A percentile compares a stretch with the other conserved stretches of the same genome.
These are phyloP conservation scores for Talaromyces stipitatus DNA, from an alignment of 495 filamentous ascomycete genomes.

Conservation along the genomic window DNA sequence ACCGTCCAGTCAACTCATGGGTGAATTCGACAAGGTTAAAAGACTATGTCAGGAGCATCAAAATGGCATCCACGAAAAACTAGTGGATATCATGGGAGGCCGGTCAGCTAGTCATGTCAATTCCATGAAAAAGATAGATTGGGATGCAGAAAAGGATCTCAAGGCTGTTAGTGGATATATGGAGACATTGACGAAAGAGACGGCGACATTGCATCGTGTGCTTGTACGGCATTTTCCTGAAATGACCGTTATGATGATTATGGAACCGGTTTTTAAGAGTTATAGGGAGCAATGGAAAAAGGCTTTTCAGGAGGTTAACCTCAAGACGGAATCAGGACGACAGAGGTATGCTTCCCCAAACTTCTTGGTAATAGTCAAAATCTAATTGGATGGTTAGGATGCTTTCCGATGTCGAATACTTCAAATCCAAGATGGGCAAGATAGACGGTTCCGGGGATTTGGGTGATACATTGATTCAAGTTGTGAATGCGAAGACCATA, in stretches of 20 bases:
- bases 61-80: slow-evolving; percentile 84
- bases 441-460: slow-evolving; percentile 73
- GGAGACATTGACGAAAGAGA: slow-evolving; percentile 87
- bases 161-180: slow-evolving; percentile 63
- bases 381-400: slow-evolving; percentile 47
- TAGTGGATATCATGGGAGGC: slow-evolving; percentile 91
- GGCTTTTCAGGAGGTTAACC: slow-evolving; percentile 58
- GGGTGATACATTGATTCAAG: slow-evolving; percentile 55
- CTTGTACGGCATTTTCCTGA: slow-evolving; percentile 79
- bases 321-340: slow-evolving; percentile 60
- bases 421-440: slow-evolving; percentile 64
- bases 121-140: slow-evolving; percentile 68
- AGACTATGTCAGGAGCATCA: slow-evolving; percentile 90
- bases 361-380: background rate
- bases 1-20: slow-evolving; percentile 56
- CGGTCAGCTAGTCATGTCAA: slow-evolving; percentile 65
- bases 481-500: slow-evolving; percentile 56
- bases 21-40: slow-evolving; percentile 89
- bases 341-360: slow-evolving; percentile 53
- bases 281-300: slow-evolving; percentile 79
- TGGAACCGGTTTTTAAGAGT: slow-evolving; percentile 79
- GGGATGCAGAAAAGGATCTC: slow-evolving; percentile 46
- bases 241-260: slow-evolving; percentile 72
- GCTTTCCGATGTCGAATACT: slow-evolving; percentile 68
- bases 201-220: slow-evolving; percentile 77